Evolutionary conservation across 2,329 filamentous ascomycete species (phyloP), one percentile per base, ranked within the genome.

Genomic region (Raffaelea arxii): DNA sequence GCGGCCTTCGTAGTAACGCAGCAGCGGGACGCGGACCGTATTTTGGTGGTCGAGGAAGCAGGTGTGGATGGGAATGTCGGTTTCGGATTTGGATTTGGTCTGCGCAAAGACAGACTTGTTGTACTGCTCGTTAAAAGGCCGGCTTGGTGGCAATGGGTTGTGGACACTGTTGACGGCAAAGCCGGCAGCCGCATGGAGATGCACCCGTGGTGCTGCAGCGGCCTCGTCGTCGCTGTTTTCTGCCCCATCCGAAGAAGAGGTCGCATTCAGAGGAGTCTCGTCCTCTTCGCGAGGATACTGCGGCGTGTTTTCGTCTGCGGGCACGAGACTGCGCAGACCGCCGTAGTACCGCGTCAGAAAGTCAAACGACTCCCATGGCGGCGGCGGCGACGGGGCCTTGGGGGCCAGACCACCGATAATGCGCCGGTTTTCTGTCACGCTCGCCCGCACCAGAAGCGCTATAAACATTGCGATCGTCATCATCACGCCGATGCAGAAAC

Each of bases 321-420:
- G 65, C 0, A 86, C 77, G 51, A 98, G 60, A 0, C 77, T 84
- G 53, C 82, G 75, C 49, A 98, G 74, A 1, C 92, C 92, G 14
- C 89, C 91, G 61, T 96, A 92, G 61, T 96, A 98, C 52, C 90
- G 77, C 50, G 82, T 83, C 51, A 98, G 64, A 58, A 95, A 94
- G 0, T 81, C 79, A 60, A 94, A 97, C 10, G 75, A 77, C 61
- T 94, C 86, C 89, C 90, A 97, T 5, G 77, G 65, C 0, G 81
- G 78, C 12, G 86, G 85, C 19, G 80, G 77, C 0, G 77, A 64
- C 0, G 78, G 72, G 12, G 74, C 74, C 53, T 80, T 79, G 16
- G 77, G 74, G 24, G 84, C 59, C 48, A 72, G 71, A 25, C 75
- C 74, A 44, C 74, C 62, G 51, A 75, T 68, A 21, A 84, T 67